Evolutionary conservation across 768 basidiomycete genomes (phyloP), one percentile per base, ranked within the genome.

Genomic region (Phylloporus rhodoxanthus): DNA sequence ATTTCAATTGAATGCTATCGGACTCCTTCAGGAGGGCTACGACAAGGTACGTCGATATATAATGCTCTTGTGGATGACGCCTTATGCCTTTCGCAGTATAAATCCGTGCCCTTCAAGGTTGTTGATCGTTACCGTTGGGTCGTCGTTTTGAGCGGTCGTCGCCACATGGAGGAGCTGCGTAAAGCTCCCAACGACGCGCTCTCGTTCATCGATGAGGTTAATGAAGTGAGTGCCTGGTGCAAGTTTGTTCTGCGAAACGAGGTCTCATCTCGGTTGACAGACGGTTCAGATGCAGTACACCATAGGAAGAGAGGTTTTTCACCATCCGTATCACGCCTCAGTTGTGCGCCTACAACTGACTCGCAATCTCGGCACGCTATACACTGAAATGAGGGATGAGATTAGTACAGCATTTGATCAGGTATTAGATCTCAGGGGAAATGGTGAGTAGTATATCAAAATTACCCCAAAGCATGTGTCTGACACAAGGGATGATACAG

Each of bases 161-260:
- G 59, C 21, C 51, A 68, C 11, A 57, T 75, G 34, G 69, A 75
- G 6, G 76, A 78, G 25, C 32, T 77, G 14, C 59, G 66, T 9
- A 73, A 66, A 42, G 71, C 72, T 9, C 63, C 74, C 0, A 71
- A 72, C 15, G 69, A 70, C 26, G 54, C 55, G 5, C 58, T 78
- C 23, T 75, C 74, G 4, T 59, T 72, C 26, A 15, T 42, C 0
- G 68, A 62, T n/a, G 66, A 68, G 2, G 44, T 54, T 8, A 57
- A 52, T n/a, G 69, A 76, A 28, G 76, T 76, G 45, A 47, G 66
- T 14, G 34, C 10, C 20, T 1, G 8, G 37, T 14, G 36, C 17
- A 1, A 9, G 28, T 30, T 21, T 13, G 19, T 43, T 30, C 21
- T n/a, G 28, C 7, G 26, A 30, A n/a, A 8, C 11, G 19, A 13